Evolutionary conservation across 345 rosid genomes (phyloP).

Genomic region (Boechera divaricarpa): DNA sequence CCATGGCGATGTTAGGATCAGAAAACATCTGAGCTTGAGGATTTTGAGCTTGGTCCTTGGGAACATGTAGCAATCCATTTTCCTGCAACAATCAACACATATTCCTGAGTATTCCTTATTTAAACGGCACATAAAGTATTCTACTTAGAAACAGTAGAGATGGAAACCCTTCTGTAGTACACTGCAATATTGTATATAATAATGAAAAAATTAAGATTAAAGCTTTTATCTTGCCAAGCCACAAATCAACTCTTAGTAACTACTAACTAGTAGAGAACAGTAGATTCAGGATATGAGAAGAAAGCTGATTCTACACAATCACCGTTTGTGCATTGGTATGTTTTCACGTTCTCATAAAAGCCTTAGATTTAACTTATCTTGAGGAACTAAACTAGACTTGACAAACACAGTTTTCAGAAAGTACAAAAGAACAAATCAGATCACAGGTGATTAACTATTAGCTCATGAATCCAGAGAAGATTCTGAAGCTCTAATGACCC

Average conservation of each 20-base stretch:
- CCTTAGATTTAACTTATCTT: neutral
- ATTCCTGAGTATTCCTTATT: neutral
- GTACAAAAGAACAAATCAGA: neutral
- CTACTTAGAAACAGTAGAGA: neutral
- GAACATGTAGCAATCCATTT: slow-evolving; percentile 82
- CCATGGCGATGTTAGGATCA: slow-evolving; percentile 99
- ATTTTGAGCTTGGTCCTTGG: slow-evolving; percentile 80
- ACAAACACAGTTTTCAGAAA: neutral
- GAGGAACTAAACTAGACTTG: neutral
- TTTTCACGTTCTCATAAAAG: neutral
- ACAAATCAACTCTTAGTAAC: slow-evolving; percentile 14
- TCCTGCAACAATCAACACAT: slow-evolving; percentile 56
- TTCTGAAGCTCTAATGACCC: neutral
- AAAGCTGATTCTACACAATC: slow-evolving; percentile 6
- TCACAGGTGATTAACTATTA: neutral
- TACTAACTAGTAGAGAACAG: slow-evolving; percentile 15
- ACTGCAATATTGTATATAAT: neutral
- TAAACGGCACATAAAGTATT: slow-evolving; percentile 4
- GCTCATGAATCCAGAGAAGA: neutral
- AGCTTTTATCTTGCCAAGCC: neutral
- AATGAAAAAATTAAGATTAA: neutral
- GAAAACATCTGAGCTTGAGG: slow-evolving; percentile 96
- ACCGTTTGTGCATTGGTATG: slow-evolving; percentile 15
- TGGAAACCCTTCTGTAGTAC: neutral
- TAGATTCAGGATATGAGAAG: neutral